phyloP scores from a whole-genome alignment of 352 stramenopile genomes.

The Vaucheria bursata region DNA sequence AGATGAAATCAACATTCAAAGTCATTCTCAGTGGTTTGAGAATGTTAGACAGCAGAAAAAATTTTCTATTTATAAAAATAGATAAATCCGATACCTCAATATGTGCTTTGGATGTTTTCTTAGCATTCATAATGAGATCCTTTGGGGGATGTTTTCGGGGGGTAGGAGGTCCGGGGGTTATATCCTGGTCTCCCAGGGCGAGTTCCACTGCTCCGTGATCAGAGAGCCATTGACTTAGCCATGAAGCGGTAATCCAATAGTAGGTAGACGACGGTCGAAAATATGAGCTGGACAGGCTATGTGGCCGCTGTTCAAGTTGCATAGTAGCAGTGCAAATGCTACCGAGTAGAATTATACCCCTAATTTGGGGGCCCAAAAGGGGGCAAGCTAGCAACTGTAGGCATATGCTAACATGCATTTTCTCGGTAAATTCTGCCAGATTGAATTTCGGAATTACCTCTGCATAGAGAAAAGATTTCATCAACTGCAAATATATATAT shows the following conservation, averaged over 20 bases:
- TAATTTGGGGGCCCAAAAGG: slow-evolving; percentile 27
- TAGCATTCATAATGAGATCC: no score
- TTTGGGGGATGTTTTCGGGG: no score
- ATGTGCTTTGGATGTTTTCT: no score
- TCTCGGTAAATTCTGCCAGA: slow-evolving; percentile 20
- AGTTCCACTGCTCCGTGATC: not conserved
- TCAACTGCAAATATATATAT: no score
- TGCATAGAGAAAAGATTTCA: no score
- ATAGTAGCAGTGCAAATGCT: not conserved
- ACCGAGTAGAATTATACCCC: slow-evolving; percentile 25
- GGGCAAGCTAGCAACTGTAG: slow-evolving; percentile 37
- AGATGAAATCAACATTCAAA: no score
- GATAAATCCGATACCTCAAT: no score
- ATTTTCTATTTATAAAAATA: no score
- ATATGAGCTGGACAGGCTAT: no score
- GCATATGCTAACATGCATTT: slow-evolving; percentile 22
- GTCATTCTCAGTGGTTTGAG: no score
- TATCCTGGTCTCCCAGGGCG: not conserved
- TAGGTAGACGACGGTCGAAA: no score
- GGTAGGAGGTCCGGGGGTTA: not conserved
- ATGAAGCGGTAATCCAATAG: not conserved
- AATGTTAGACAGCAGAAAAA: no score
- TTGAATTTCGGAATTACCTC: slow-evolving; percentile 2
- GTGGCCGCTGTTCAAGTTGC: not conserved
- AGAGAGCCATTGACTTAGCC: not conserved